A percentile compares a stretch with the other conserved stretches of the same genome.
These are phyloP conservation scores for Diaporthe sp. DNA, from an alignment of 2,329 filamentous ascomycete species.

Conservation along the genomic window DNA sequence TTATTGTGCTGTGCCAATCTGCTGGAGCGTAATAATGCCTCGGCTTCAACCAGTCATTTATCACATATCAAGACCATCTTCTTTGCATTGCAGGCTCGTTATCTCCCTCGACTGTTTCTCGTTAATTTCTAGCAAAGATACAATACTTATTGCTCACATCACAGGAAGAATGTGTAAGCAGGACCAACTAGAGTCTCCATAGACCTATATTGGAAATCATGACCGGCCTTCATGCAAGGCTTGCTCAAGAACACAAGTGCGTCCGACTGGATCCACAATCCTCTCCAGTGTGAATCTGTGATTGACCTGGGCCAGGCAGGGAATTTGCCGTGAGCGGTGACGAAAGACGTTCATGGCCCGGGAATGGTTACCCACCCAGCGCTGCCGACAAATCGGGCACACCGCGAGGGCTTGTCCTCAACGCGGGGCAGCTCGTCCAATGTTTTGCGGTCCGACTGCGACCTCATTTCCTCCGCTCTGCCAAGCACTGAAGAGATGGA, in stretches of 20 bases:
- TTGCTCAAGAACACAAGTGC: neutral
- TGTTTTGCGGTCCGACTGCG: neutral
- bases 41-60: too few relatives aligned
- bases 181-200: neutral
- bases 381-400: neutral
- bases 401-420: neutral
- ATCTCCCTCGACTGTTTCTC: neutral
- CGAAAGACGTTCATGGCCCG: neutral
- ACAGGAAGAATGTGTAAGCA: neutral
- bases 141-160: neutral
- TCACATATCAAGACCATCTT: neutral
- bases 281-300: neutral
- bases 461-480: constrained; percentile 25
- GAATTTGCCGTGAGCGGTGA: constrained; percentile 20
- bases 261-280: neutral
- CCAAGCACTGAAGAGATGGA: constrained; percentile 9
- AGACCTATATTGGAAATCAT: neutral
- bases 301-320: neutral
- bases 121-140: neutral
- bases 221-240: neutral
- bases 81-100: neutral
- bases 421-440: constrained; percentile 22
- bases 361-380: neutral
- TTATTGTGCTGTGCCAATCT: neutral
- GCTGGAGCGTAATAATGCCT: too few relatives aligned